Percentiles rank a stretch among this genome's conserved stretches.
Conservation (phyloP, 352 stramenopile genomes). For the Globisporangium orthogonon region DNA sequence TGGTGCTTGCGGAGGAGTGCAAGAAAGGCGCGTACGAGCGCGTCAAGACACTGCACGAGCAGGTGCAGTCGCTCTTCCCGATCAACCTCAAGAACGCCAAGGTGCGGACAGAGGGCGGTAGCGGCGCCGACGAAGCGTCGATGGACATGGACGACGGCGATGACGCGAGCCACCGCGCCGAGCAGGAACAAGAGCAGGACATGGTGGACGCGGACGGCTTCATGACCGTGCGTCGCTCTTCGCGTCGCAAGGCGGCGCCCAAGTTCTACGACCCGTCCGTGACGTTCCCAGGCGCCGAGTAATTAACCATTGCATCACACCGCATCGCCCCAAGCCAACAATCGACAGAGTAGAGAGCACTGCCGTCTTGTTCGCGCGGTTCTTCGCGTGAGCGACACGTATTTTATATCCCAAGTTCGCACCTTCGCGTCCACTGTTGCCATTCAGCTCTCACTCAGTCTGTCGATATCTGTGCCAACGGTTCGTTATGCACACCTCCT, state of each 20-base stretch:
- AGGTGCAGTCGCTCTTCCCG: slow-evolving; percentile 63
- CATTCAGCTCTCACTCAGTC: not conserved
- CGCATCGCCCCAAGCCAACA: too few relatives aligned
- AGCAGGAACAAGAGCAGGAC: slow-evolving; percentile 15
- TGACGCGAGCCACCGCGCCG: slow-evolving; percentile 5
- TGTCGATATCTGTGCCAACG: not conserved
- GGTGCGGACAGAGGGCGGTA: slow-evolving; percentile 32
- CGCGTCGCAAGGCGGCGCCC: slow-evolving; percentile 45
- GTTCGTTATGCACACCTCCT: slow-evolving; percentile 1
- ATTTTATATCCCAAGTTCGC: slow-evolving; percentile 3
- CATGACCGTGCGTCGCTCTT: slow-evolving; percentile 64
- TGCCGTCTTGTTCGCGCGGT: not conserved
- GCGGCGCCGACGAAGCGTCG: slow-evolving; percentile 1
- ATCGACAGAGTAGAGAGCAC: not conserved
- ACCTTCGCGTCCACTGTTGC: not conserved
- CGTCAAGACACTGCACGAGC: slow-evolving; percentile 62
- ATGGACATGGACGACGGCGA: slow-evolving; percentile 29
- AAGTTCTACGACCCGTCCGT: slow-evolving; percentile 74
- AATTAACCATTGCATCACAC: slow-evolving; percentile 10
- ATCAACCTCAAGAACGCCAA: slow-evolving; percentile 82
- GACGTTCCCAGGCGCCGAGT: slow-evolving; percentile 75
- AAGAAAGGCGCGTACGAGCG: slow-evolving; percentile 69
- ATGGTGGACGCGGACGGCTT: slow-evolving; percentile 74
- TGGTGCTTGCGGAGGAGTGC: slow-evolving; percentile 63
- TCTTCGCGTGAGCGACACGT: slow-evolving; percentile 1